Evolutionary conservation across 148 eudicot species (phyloP).

Genomic region (Rhododendron simsii): DNA sequence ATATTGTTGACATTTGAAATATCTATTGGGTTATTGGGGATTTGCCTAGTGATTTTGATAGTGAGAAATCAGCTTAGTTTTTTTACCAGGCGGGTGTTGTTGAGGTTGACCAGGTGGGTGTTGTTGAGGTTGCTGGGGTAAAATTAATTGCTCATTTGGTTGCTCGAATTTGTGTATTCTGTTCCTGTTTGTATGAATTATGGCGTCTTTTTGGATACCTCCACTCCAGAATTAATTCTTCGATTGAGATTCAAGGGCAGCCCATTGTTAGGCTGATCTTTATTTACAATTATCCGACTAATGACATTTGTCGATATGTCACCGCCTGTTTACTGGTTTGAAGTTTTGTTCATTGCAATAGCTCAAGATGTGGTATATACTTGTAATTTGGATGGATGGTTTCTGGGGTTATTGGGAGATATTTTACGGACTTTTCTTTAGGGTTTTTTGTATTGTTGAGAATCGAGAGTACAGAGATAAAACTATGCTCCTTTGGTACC

Average conservation of each 20-base stretch:
- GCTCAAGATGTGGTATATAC: background rate
- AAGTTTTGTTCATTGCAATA: background rate
- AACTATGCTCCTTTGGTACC: background rate
- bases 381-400: background rate
- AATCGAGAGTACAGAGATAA: background rate
- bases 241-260: no score
- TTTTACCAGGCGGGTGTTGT: conserved; percentile 76
- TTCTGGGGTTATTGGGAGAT: background rate
- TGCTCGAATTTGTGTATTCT: background rate
- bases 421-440: background rate
- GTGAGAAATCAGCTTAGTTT: conserved; percentile 58
- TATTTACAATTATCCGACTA: no score
- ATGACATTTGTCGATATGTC: no score
- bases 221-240: no score
- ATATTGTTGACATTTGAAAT: background rate
- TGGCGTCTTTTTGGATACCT: background rate
- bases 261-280: no score
- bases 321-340: background rate
- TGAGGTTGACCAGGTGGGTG: conserved; percentile 64
- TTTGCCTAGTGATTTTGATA: conserved; percentile 66
- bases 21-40: conserved; percentile 33
- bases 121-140: conserved; percentile 80
- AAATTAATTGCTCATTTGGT: background rate
- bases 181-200: background rate
- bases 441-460: background rate